These are phyloP conservation scores for Suillus fuscotomentosus DNA, from an alignment of 768 basidiomycete genomes.

Conservation along the genomic window DNA sequence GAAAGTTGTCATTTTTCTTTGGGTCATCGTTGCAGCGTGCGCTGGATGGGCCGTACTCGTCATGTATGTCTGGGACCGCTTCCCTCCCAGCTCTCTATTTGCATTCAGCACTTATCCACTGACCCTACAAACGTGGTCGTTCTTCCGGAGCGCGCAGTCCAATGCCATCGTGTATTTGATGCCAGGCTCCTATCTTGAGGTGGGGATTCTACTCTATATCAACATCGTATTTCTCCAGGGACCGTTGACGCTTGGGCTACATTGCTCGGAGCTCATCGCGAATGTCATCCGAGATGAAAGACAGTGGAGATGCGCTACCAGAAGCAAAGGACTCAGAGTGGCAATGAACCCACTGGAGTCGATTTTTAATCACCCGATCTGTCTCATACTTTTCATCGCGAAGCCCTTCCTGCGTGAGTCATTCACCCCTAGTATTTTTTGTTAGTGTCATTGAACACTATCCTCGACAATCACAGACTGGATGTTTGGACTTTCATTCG, in stretches of 20 bases:
- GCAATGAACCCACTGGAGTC: slow-evolving; percentile 19
- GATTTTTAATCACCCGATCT: slow-evolving; percentile 19
- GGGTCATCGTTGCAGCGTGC: slow-evolving; percentile 20
- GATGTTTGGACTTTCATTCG: slow-evolving; percentile 29
- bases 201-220: slow-evolving; percentile 25
- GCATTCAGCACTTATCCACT: too few relatives aligned
- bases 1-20: slow-evolving; percentile 18
- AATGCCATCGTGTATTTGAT: rapidly evolving
- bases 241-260: slow-evolving; percentile 25
- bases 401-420: slow-evolving; percentile 28
- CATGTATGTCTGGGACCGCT: too few relatives aligned
- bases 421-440: neutral
- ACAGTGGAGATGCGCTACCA: slow-evolving; percentile 25
- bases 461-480: slow-evolving; percentile 17
- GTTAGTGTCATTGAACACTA: neutral
- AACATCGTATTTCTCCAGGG: slow-evolving; percentile 32
- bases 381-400: slow-evolving; percentile 13
- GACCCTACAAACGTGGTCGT: slow-evolving; percentile 23
- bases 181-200: neutral
- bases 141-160: slow-evolving; percentile 15
- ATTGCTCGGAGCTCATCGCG: slow-evolving; percentile 26
- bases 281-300: slow-evolving; percentile 29
- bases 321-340: slow-evolving; percentile 12
- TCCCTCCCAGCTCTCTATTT: too few relatives aligned
- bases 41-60: slow-evolving; percentile 20